phyloP scores from a whole-genome alignment of 139 green algal genomes.

The Chlorella sp. region DNA sequence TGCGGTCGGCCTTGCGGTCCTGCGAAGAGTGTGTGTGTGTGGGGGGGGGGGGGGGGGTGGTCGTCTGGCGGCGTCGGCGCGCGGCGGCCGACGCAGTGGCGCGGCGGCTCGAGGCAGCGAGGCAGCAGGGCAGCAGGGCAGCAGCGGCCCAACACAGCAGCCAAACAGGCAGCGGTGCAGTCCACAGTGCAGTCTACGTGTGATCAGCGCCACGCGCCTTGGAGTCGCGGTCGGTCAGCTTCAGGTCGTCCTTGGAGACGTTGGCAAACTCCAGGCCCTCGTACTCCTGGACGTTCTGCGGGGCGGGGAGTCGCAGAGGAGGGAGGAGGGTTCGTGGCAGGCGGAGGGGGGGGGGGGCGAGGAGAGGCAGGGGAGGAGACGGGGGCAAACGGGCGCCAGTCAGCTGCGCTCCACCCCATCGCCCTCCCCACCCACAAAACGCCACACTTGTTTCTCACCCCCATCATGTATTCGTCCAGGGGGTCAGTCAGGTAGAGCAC shows the following conservation, averaged over 20 bases:
- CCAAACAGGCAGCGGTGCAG: background rate
- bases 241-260: constrained; percentile 95
- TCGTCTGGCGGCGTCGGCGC: too few species aligned
- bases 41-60: too few species aligned
- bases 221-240: constrained; percentile 84
- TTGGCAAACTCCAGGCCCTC: constrained; percentile 95
- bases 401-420: background rate
- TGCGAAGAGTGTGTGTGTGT: too few species aligned
- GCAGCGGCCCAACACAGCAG: too few species aligned
- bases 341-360: too few species aligned
- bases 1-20: constrained; percentile 79
- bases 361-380: background rate
- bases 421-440: background rate
- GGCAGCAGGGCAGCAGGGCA: too few species aligned
- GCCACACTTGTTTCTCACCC: constrained; percentile 49
- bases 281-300: constrained; percentile 87
- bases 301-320: too few species aligned
- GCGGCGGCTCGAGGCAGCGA: too few species aligned
- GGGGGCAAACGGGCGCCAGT: background rate
- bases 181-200: background rate
- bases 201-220: constrained; percentile 19
- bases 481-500: constrained; percentile 96
- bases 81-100: too few species aligned
- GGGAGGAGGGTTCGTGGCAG: too few species aligned
- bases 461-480: constrained; percentile 97